Evolutionary conservation across 2,329 filamentous ascomycete species (phyloP), one percentile per base, ranked within the genome.

Genomic region (Colletotrichum melonis): DNA sequence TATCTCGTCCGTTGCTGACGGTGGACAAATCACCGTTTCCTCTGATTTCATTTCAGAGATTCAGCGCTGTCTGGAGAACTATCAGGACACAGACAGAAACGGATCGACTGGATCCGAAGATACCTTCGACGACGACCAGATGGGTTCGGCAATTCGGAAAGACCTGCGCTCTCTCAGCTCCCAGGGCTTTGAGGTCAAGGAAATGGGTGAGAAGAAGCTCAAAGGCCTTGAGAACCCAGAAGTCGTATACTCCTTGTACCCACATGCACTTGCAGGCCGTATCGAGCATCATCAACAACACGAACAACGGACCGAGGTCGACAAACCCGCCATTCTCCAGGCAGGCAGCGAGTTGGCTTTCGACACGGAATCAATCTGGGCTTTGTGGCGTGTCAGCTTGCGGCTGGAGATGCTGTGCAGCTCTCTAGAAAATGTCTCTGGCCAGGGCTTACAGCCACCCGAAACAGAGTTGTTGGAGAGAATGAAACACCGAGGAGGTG

Each of bases 191-290:
- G 95, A 98, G 81, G 95, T 98, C 80, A 98, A 98, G 83, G 95
- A 98, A 78, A 93, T 98, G 81, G 97, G 97, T 62, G 95, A 98
- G 83, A 93, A 93, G 77, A 98, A 98, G 80, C 88, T 99, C 69
- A 99, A 99, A 84, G 97, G 97, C 35, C 91, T 99, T 14, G 97
- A 99, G 83, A 99, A 99, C 80, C 96, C 97, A 0, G 97, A 99
- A 82, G 93, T 95, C 74, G 93, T 99, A 77, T 98, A 98, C 84
- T 92, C 97, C 72, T 93, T 99, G 81, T 99, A 98, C 81, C 96
- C 97, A 2, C 95, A 98, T 81, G 91, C 93, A 0, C 89, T 99
- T 38, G 91, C 94, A 14, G 95, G 94, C 52, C 93, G 97, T 74
- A 92, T 95, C 73, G 89, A 93, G 16, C 89, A 92, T 49, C 94